Evolutionary conservation across 2,329 filamentous ascomycete genomes (phyloP), one percentile per base, ranked within the genome.

Genomic region (Teratosphaeria nubilosa): DNA sequence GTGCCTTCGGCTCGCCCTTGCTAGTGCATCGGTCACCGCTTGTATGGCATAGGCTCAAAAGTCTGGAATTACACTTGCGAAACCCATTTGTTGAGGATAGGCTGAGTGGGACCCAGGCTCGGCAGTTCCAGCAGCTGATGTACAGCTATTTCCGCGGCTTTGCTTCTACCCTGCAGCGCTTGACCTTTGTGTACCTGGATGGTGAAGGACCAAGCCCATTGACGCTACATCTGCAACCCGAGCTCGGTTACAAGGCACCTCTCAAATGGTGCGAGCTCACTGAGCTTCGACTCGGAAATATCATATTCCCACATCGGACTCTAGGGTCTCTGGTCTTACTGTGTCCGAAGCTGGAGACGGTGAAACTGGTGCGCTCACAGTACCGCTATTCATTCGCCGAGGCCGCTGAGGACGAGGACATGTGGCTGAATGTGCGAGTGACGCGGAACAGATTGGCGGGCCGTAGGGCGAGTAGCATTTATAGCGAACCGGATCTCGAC

Each of bases 131-230:
- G 51, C 69, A 70, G 48, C 51, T 68, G 24, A 55, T 73, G 14
- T 61, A 69, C 53, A 63, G 66, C 55, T 72, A 70, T 30, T 63
- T 73, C 11, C 60, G 62, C 10, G 65, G 64, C 57, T 72, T 73
- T 58, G 60, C 60, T 3, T 51, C 53, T 3, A 69, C 65, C 9
- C 56, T 73, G 22, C 63, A 55, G 7, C 60, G 54, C 24, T 60
- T 73, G 3, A 62, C 63, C 4, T 68, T 72, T 48, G 57, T 67
- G n/a, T 73, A 70, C 69, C 56, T 69, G 2, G 67, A 63, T 48
- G 60, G 54, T 2, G 57, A 64, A 1, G 70, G 70, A 13, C 69
- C 69, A 13, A 67, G 66, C 58, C 70, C 69, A 1, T 48, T 72
- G 4, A 53, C 61, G 7, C 60, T 72, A 5, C 62, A 67, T 31